phyloP scores from a whole-genome alignment of 1,284 basidiomycete species.

The Fomitopsis palustris region DNA sequence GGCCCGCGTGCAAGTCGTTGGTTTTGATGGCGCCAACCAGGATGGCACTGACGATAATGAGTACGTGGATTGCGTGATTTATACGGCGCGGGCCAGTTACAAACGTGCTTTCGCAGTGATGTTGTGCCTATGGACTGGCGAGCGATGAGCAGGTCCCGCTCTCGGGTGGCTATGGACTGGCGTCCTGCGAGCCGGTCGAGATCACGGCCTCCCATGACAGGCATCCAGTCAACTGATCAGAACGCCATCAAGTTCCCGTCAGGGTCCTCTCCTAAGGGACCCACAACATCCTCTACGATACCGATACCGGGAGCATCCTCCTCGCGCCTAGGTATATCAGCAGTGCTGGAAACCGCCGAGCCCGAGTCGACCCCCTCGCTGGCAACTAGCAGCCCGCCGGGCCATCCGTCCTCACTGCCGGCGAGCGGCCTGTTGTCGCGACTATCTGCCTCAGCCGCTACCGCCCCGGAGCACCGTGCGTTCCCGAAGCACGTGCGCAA shows the following conservation, averaged over 20 bases:
- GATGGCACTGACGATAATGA: slow-evolving; percentile 67
- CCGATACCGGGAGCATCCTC: slow-evolving; percentile 47
- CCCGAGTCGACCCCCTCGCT: slow-evolving; percentile 28
- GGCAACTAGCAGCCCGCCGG: slow-evolving; percentile 45
- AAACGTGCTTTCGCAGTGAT: slow-evolving; percentile 26
- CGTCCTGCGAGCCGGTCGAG: slow-evolving; percentile 70
- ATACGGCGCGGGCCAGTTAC: slow-evolving; percentile 13
- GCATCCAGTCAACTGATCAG: slow-evolving; percentile 31
- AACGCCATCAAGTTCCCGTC: slow-evolving; percentile 33
- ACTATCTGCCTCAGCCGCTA: slow-evolving; percentile 34
- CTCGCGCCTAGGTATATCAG: slow-evolving; percentile 36
- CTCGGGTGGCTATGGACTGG: slow-evolving; percentile 88
- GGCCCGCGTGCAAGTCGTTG: slow-evolving; percentile 67
- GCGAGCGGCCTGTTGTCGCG: slow-evolving; percentile 52
- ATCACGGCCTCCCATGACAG: slow-evolving; percentile 58
- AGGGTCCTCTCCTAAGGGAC: slow-evolving; percentile 28
- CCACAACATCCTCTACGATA: slow-evolving; percentile 39
- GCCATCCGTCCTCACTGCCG: slow-evolving; percentile 67
- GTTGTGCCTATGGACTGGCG: slow-evolving; percentile 86
- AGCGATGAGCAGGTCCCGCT: slow-evolving; percentile 87
- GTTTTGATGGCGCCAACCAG: slow-evolving; percentile 74
- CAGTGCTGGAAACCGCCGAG: slow-evolving; percentile 53
- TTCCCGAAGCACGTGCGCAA: slow-evolving; percentile 85
- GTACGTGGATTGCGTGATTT: slow-evolving; percentile 52
- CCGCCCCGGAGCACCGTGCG: slow-evolving; percentile 45